These are phyloP conservation scores for Drosera spatulata DNA, from an alignment of 179 eudicot genomes.

Conservation along the genomic window DNA sequence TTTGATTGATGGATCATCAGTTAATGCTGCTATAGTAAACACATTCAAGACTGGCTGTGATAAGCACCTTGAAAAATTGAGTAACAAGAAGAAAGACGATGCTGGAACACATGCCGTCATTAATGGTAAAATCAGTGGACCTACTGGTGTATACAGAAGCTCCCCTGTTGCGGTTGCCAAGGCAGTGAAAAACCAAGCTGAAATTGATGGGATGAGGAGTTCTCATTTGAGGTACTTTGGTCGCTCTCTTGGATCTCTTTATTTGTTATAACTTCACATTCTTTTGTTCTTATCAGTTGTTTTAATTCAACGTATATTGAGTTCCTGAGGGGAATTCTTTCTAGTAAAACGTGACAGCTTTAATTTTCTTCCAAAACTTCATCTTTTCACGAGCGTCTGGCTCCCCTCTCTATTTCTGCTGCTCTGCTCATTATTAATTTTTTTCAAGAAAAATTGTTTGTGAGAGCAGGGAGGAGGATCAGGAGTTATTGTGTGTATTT, in stretches of 20 bases:
- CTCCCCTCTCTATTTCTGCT: too few species aligned
- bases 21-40: constrained; percentile 80
- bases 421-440: not conserved
- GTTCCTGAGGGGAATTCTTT: not conserved
- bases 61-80: constrained; percentile 19
- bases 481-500: too few species aligned
- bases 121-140: constrained; percentile 39
- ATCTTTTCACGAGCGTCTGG: too few species aligned
- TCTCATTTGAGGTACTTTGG: constrained; percentile 67
- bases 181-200: constrained; percentile 83
- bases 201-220: constrained; percentile 79
- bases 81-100: constrained; percentile 21
- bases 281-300: not conserved
- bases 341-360: not conserved
- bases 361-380: not conserved
- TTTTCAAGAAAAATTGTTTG: not conserved
- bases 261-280: not conserved
- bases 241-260: not conserved
- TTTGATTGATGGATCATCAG: constrained; percentile 71
- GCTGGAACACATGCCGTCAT: constrained; percentile 14
- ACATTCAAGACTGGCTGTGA: constrained; percentile 47
- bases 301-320: not conserved
- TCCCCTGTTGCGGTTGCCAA: constrained; percentile 76
- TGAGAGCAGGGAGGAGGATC: not conserved
- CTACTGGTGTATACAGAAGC: constrained; percentile 37